Base-by-base conservation (phyloP, 805 yeast species). In the Nakazawaea wyomingensis region DNA sequence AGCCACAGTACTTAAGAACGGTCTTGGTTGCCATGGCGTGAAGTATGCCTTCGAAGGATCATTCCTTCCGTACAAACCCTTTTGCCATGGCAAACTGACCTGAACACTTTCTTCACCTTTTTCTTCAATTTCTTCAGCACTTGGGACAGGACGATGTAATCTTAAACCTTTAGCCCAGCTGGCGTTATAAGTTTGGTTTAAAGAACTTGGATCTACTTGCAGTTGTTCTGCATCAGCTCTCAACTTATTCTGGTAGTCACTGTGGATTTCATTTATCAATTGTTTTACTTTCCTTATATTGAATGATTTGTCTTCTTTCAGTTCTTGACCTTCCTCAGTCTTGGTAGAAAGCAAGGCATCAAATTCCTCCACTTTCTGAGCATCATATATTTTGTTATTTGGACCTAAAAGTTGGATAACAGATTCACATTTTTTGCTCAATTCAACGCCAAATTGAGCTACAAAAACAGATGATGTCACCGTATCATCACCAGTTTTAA, bases 21-120 rank as follows among this genome's bases (percentile, higher is more conserved):
- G 93, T 66, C 96, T 83, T 51, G 96, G 95, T 47, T 82, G 75
- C 97, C 97, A 93, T 41, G 99, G 99, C 2, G 98, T 88, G 71
- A 91, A 93, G 65, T 83, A 93, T 4, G 90, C 76, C 66, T 85
- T 89, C 14, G 69, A 57, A 13, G 89, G 82, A 42, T 86, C 83
- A 51, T 78, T 64, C 55, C 95, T 82, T 18, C 98, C 98, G 62
- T 74, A 88, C 48, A 85, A 71, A 37, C 80, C 76, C 45, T 71
- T 72, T 64, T 88, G 95, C 90, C 93, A 86, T 44, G 96, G 96
- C 46, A 89, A 68, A 28, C 68, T 54, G 39, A 87, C 73, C n/a
- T 65, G 60, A 24, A 61, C 59, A 5, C 78, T 72, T 36, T 58
- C 55, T 33, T 41, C 46, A 26, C 65, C 64, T 30, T 50, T 50